Percentiles rank a stretch among this genome's conserved stretches.
These are phyloP conservation scores for Geosmithia flava DNA, from an alignment of 2,329 filamentous ascomycete species.

Conservation along the genomic window DNA sequence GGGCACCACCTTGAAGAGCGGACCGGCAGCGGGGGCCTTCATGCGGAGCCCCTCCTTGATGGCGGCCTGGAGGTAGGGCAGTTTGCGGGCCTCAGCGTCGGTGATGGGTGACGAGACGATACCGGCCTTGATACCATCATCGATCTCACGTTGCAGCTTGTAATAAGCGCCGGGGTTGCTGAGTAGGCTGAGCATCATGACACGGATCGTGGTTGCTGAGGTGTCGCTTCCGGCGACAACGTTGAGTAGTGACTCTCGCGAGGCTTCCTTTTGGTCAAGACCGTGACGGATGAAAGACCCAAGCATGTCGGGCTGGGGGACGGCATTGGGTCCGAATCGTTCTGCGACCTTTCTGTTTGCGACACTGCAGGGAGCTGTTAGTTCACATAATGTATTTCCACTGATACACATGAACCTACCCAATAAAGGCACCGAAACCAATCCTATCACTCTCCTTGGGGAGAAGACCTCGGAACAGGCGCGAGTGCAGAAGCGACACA, in stretches of 20 bases:
- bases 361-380: neutral
- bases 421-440: conserved; percentile 24
- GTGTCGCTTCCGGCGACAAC: conserved; percentile 26
- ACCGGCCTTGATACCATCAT: conserved; percentile 11
- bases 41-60: conserved; percentile 34
- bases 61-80: conserved; percentile 33
- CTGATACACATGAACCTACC: neutral
- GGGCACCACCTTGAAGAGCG: conserved; percentile 22
- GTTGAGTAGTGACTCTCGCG: conserved; percentile 18
- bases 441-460: conserved; percentile 25
- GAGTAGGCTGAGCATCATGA: conserved; percentile 37
- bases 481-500: conserved; percentile 26
- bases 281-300: conserved; percentile 27
- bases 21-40: conserved; percentile 19
- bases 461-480: conserved; percentile 24
- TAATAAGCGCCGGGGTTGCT: conserved; percentile 32
- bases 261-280: conserved; percentile 13
- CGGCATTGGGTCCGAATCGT: conserved; percentile 8
- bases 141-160: conserved; percentile 23
- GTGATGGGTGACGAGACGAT: conserved; percentile 14
- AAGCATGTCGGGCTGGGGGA: conserved; percentile 21
- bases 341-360: conserved; percentile 8
- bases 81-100: conserved; percentile 18
- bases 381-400: neutral
- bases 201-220: conserved; percentile 36